Evolutionary conservation across 2,329 filamentous ascomycete species (phyloP).

Genomic region (Fonsecaea pedrosoi): DNA sequence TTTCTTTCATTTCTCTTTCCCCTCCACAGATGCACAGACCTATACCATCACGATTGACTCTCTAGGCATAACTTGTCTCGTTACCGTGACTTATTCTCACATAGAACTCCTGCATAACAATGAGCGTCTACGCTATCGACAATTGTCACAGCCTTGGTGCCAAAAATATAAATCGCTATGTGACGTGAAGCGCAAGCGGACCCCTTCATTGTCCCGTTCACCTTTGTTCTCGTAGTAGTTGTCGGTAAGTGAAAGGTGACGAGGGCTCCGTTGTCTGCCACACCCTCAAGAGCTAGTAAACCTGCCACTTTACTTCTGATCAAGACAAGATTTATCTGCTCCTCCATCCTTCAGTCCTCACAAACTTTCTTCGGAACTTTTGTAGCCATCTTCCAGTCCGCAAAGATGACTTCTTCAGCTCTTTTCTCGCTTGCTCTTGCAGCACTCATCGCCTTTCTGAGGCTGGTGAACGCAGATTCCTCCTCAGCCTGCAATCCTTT

Average conservation of each 20-base stretch:
- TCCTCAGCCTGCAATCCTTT: slow-evolving; percentile 29
- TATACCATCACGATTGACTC: not conserved
- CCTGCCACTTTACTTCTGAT: slow-evolving; percentile 8
- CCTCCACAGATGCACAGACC: not conserved
- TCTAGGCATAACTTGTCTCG: not conserved
- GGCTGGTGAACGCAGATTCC: slow-evolving; percentile 22
- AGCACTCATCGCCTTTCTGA: slow-evolving; percentile 4
- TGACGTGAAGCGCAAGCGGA: slow-evolving; percentile 18
- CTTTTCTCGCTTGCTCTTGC: slow-evolving; percentile 18
- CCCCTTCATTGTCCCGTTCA: slow-evolving; percentile 20
- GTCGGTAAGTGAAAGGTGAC: slow-evolving; percentile 13
- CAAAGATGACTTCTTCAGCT: slow-evolving; percentile 18
- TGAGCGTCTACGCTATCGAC: not conserved
- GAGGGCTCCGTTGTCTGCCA: slow-evolving; percentile 26
- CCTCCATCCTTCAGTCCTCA: not conserved
- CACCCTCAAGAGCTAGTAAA: not conserved
- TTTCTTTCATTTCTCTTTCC: not conserved
- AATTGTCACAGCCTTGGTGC: not conserved
- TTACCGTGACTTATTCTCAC: not conserved
- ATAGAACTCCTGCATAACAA: not conserved
- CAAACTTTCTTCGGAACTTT: not conserved
- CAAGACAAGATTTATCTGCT: not conserved
- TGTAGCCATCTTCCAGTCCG: not conserved
- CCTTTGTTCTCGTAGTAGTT: slow-evolving; percentile 16
- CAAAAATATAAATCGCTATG: slow-evolving; percentile 3